Conservation (phyloP, 2,329 filamentous ascomycete genomes). For the Neoarthrinium moseri region DNA sequence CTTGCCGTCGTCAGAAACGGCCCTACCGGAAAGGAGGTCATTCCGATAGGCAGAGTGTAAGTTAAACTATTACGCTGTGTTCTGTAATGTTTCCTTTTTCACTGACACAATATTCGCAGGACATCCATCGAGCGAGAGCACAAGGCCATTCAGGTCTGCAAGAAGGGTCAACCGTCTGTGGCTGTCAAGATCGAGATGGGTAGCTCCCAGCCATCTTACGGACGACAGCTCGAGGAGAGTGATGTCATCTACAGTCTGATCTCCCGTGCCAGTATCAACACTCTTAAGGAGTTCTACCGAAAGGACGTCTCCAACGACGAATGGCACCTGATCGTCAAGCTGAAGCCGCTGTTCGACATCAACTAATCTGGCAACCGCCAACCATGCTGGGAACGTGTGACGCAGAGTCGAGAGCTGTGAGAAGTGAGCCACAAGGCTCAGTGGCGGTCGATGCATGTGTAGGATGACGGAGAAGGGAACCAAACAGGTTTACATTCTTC, state of each 20-base stretch:
- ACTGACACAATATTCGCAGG: constrained; percentile 43
- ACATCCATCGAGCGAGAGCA: constrained; percentile 96
- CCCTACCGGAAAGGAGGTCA: constrained; percentile 80
- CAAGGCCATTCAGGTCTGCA: constrained; percentile 89
- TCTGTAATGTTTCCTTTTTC: constrained; percentile 2
- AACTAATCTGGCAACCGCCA: too few relatives aligned
- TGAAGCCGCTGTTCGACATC: constrained; percentile 94
- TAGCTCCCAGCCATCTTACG: constrained; percentile 87
- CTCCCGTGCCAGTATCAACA: constrained; percentile 86
- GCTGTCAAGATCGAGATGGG: constrained; percentile 97
- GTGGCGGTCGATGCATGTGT: too few relatives aligned
- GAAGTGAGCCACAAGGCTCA: too few relatives aligned
- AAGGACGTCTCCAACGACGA: constrained; percentile 65
- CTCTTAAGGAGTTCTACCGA: constrained; percentile 93
- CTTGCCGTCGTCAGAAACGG: constrained; percentile 85
- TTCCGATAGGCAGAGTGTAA: constrained; percentile 90
- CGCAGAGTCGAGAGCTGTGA: too few relatives aligned
- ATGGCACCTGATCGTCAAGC: constrained; percentile 90
- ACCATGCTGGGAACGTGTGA: too few relatives aligned
- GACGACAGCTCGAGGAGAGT: constrained; percentile 89
- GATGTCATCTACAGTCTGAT: constrained; percentile 87
- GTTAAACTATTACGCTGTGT: constrained; percentile 34
- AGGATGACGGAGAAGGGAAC: too few relatives aligned
- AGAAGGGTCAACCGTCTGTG: constrained; percentile 95
- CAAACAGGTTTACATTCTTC: too few relatives aligned